Percentiles rank a stretch among this genome's conserved stretches.
Evolutionary conservation across 768 basidiomycete genomes (phyloP).

Genomic region (Rubroboletus pulcherrimus): DNA sequence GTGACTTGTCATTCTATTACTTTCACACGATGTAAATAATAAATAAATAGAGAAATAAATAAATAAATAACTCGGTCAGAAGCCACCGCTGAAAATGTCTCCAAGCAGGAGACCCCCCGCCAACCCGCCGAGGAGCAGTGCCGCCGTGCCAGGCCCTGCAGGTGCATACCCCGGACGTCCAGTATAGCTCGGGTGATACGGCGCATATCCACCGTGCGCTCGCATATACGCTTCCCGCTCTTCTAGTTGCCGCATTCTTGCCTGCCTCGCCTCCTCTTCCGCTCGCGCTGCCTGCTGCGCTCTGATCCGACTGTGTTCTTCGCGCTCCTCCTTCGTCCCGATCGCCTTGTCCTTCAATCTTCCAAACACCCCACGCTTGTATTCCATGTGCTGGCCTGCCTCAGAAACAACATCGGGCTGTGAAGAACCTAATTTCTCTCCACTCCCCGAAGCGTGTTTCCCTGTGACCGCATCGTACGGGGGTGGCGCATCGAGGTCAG

Average conservation of each 20-base stretch:
- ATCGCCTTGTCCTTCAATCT: conserved; percentile 62
- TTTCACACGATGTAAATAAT: conserved; percentile 5
- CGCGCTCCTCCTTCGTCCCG: conserved; percentile 62
- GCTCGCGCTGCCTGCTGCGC: conserved; percentile 29
- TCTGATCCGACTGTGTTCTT: conserved; percentile 36
- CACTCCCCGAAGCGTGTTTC: conserved; percentile 28
- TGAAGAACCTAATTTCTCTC: neutral
- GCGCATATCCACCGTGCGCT: conserved; percentile 31
- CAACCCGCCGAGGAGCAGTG: conserved; percentile 39
- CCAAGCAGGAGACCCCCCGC: conserved; percentile 51
- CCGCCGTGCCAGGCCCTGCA: neutral
- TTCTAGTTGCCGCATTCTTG: conserved; percentile 17
- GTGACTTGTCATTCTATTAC: neutral
- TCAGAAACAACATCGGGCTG: neutral
- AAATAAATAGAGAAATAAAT: neutral
- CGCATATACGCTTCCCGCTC: conserved; percentile 36
- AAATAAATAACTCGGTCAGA: conserved; percentile 23
- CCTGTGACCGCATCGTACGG: conserved; percentile 26
- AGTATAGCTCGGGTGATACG: conserved; percentile 24
- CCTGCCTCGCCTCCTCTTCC: conserved; percentile 19
- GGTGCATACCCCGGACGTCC: neutral
- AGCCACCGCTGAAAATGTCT: conserved; percentile 40
- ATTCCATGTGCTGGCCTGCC: conserved; percentile 10
- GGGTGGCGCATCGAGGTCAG: conserved; percentile 20
- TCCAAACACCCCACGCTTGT: conserved; percentile 53